Conservation (phyloP, 2,329 filamentous ascomycete genomes). For the Grosmannia huntii region DNA sequence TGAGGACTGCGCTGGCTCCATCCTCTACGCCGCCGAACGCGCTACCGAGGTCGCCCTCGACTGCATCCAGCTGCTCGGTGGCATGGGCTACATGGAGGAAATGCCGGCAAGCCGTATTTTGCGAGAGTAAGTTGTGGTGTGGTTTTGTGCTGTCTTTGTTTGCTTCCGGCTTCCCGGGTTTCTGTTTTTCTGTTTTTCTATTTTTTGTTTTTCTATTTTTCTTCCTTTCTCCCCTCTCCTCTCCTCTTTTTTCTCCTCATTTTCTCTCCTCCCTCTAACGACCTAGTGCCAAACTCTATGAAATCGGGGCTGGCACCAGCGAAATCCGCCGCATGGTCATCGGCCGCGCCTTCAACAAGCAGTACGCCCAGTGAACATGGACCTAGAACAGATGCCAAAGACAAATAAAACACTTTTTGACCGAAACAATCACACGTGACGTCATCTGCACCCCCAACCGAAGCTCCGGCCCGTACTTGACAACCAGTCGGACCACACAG, state of each 20-base stretch:
- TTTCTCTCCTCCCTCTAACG: constrained; percentile 16
- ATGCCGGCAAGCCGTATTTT: constrained; percentile 79
- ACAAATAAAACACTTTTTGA: not conserved
- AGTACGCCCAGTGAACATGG: constrained; percentile 38
- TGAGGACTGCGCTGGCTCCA: constrained; percentile 88
- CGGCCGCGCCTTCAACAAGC: constrained; percentile 79
- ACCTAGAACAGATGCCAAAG: not conserved
- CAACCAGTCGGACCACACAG: no score
- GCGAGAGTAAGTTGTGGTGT: constrained; percentile 50
- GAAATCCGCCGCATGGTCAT: constrained; percentile 93
- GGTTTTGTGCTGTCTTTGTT: no score
- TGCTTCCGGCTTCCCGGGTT: no score
- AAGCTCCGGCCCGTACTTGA: no score
- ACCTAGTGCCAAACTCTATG: constrained; percentile 62
- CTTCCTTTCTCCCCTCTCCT: not conserved
- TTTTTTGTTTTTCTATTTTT: not conserved
- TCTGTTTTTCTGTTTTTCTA: not conserved
- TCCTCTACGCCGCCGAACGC: constrained; percentile 82
- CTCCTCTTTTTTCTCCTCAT: not conserved
- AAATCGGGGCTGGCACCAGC: constrained; percentile 92
- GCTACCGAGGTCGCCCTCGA: constrained; percentile 80
- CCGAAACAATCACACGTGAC: no score
- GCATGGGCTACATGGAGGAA: constrained; percentile 94
- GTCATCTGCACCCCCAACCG: no score
- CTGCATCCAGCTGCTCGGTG: constrained; percentile 83